These are phyloP conservation scores for Gossypium longicalyx DNA, from an alignment of 345 rosid genomes.

Conservation along the genomic window DNA sequence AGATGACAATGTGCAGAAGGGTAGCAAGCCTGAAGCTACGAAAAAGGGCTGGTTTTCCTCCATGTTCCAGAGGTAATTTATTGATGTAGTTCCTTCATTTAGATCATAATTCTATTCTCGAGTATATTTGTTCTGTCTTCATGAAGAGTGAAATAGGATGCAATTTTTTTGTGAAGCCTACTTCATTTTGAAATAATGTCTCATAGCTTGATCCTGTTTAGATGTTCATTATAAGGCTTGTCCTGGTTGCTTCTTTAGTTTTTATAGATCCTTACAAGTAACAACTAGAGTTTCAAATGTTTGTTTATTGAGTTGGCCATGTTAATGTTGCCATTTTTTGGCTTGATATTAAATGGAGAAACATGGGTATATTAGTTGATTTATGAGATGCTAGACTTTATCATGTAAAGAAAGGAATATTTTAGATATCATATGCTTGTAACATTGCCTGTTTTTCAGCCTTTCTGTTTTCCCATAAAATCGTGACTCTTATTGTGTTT, in stretches of 20 bases:
- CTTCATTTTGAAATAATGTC: not conserved
- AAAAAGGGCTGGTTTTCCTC: constrained; percentile 96
- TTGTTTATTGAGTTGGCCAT: not conserved
- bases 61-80: constrained; percentile 80
- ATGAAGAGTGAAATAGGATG: not conserved
- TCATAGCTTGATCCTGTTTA: not conserved
- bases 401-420: not conserved
- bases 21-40: constrained; percentile 63
- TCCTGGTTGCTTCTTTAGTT: not conserved
- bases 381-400: not conserved
- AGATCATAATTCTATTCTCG: not conserved
- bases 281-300: not conserved
- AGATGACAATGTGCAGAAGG: constrained; percentile 58
- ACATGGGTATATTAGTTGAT: not conserved
- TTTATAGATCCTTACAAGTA: not conserved
- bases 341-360: not conserved
- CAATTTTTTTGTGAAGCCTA: not conserved
- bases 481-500: not conserved
- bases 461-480: not conserved
- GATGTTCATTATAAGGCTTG: not conserved
- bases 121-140: not conserved
- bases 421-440: not conserved
- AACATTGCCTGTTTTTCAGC: not conserved
- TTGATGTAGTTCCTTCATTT: not conserved
- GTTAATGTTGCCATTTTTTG: not conserved